Conservation (phyloP, 495 filamentous ascomycete species). For the Tetracladium setigerum region DNA sequence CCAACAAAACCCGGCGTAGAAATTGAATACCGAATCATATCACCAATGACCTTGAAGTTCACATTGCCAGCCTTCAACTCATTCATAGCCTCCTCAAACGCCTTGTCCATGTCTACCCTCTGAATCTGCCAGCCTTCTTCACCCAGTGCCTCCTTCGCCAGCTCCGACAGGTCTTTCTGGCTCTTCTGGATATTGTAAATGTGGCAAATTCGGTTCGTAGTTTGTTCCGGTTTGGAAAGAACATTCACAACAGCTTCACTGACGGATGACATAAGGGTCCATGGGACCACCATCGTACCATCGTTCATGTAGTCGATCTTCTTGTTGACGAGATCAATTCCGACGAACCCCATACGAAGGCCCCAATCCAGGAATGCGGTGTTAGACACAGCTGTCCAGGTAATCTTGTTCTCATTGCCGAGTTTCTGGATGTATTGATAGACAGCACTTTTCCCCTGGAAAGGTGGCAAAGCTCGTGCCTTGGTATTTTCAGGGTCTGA, state of each 20-base stretch:
- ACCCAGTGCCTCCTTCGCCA: constrained; percentile 31
- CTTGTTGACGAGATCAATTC: constrained; percentile 34
- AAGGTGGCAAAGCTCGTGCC: constrained; percentile 29
- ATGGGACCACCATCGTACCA: constrained; percentile 42
- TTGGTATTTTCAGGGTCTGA: constrained; percentile 30
- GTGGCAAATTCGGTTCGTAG: constrained; percentile 42
- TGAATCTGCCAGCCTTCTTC: constrained; percentile 24
- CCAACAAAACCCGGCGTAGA: constrained; percentile 39
- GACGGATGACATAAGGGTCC: constrained; percentile 38
- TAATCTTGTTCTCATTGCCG: constrained; percentile 27
- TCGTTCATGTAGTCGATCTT: constrained; percentile 43
- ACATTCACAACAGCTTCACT: constrained; percentile 40
- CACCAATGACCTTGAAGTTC: constrained; percentile 11
- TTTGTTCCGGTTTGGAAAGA: constrained; percentile 42
- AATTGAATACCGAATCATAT: constrained; percentile 22
- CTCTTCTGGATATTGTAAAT: constrained; percentile 32
- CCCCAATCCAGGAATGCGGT: constrained; percentile 43
- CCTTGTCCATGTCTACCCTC: constrained; percentile 19
- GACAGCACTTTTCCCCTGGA: constrained; percentile 33
- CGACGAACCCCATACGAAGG: constrained; percentile 23
- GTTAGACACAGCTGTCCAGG: constrained; percentile 35
- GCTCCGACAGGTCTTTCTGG: constrained; percentile 33
- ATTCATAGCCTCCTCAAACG: constrained; percentile 24
- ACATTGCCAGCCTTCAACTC: constrained; percentile 21
- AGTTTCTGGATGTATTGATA: constrained; percentile 34